Evolutionary conservation across 1,284 basidiomycete genomes (phyloP), one percentile per base, ranked within the genome.

Genomic region (Fomitopsis pinicola): DNA sequence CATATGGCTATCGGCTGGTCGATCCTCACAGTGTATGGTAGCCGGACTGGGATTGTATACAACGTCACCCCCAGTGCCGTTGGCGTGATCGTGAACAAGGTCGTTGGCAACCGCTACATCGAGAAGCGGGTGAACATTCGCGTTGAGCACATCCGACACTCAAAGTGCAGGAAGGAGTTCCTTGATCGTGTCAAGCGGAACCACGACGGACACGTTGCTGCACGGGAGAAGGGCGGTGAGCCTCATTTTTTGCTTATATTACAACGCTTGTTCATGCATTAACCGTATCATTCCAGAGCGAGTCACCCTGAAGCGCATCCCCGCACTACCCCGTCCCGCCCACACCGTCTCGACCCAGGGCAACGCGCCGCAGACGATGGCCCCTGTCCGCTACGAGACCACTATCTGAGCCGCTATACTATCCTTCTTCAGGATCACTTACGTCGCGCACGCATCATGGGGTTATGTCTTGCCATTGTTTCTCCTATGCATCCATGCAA

Each of bases 51-150:
- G 69, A 97, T 99, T 72, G 84, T 99, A 67, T 99, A 97, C 88
- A 98, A 98, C 81, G 96, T 99, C 67, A 94, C 97, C 59, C 94
- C 93, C 64, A 87, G 88, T 63, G 91, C 94, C 62, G 96, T 99
- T 70, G 96, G 96, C 78, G 93, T 99, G 65, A 96, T 99, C 77
- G 89, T 97, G 71, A 91, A 98, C 92, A 99, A 99, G 82, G 86
- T 98, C 71, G 96, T 99, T 72, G 97, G 97, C 72, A 97, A 97
- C 84, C 94, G 97, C 71, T 98, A 98, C 89, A 82, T 99, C 60
- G 96, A 99, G 85, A 99, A 99, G 87, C 93, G 97, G 64, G 97
- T 99, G 77, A 99, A 98, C 90, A 82, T 99, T 80, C 94, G 97
- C 67, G 84, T 98, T 72, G 97, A 99, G 85, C 97, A 99, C 85